These are phyloP conservation scores for Lichtheimia ramosa DNA, from an alignment of 371 early-diverging fungal species.

Conservation along the genomic window DNA sequence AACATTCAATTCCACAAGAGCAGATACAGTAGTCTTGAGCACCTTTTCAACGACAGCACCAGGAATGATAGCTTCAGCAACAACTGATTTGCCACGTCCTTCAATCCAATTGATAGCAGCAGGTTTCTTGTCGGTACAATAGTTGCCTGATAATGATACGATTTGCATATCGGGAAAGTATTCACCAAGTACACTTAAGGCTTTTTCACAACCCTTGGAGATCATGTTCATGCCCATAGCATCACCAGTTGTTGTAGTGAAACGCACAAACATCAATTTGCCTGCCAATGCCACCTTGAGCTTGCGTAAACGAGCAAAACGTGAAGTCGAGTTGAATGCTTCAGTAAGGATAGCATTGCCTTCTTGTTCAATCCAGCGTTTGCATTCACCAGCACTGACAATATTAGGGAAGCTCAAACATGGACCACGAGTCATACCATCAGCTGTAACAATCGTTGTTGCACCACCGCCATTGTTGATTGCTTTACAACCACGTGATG, in stretches of 20 bases:
- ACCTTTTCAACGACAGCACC: constrained; percentile 78
- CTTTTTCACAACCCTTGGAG: constrained; percentile 90
- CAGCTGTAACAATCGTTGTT: constrained; percentile 76
- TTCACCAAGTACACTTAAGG: constrained; percentile 61
- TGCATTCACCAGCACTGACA: constrained; percentile 67
- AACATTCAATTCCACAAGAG: constrained; percentile 79
- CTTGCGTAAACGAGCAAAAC: constrained; percentile 82
- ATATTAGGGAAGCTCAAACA: constrained; percentile 82
- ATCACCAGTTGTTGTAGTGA: constrained; percentile 92
- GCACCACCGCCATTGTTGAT: constrained; percentile 90
- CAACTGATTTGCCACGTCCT: constrained; percentile 94
- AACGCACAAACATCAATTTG: constrained; percentile 78
- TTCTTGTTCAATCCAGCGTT: constrained; percentile 74
- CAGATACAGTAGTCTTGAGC: constrained; percentile 83
- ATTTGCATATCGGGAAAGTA: constrained; percentile 76
- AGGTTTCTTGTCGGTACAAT: constrained; percentile 97
- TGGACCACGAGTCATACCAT: constrained; percentile 96
- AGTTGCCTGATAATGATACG: constrained; percentile 88
- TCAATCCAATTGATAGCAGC: constrained; percentile 97
- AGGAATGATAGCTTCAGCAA: constrained; percentile 85
- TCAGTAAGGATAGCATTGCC: constrained; percentile 68
- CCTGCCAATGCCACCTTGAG: constrained; percentile 90
- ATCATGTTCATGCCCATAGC: constrained; percentile 99
- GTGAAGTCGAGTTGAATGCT: constrained; percentile 86
- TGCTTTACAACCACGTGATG: constrained; percentile 94